These are phyloP conservation scores for Coprinopsis sp. DNA, from an alignment of 768 basidiomycete genomes.

Conservation along the genomic window DNA sequence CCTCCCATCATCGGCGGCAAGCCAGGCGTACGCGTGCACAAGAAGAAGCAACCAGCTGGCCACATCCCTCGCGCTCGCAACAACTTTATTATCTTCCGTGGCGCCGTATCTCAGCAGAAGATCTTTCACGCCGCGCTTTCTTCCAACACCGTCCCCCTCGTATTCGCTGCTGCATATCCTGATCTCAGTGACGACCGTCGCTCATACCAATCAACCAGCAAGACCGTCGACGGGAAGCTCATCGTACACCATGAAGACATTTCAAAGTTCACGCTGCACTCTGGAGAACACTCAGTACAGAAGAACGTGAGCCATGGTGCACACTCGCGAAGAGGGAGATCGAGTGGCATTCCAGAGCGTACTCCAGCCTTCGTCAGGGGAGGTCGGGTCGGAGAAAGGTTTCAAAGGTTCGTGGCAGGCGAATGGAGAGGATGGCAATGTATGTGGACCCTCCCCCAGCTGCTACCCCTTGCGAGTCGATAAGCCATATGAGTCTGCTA, in stretches of 20 bases:
- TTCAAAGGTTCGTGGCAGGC: too few relatives aligned
- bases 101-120: conserved; percentile 63
- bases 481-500: too few relatives aligned
- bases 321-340: not conserved
- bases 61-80: conserved; percentile 73
- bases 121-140: conserved; percentile 10
- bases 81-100: conserved; percentile 78
- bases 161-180: not conserved
- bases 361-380: not conserved
- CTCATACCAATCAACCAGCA: not conserved
- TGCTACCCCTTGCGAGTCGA: too few relatives aligned
- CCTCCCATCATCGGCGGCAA: not conserved
- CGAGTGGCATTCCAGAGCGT: not conserved
- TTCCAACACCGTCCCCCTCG: not conserved
- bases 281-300: not conserved
- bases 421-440: too few relatives aligned
- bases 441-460: too few relatives aligned
- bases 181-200: not conserved
- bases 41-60: conserved; percentile 40
- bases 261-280: not conserved
- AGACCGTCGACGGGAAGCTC: not conserved
- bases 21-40: conserved; percentile 26
- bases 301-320: not conserved
- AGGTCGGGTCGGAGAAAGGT: not conserved
- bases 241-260: not conserved